phyloP scores from a whole-genome alignment of 257 asterid species.

The Salvia rosmarinus region DNA sequence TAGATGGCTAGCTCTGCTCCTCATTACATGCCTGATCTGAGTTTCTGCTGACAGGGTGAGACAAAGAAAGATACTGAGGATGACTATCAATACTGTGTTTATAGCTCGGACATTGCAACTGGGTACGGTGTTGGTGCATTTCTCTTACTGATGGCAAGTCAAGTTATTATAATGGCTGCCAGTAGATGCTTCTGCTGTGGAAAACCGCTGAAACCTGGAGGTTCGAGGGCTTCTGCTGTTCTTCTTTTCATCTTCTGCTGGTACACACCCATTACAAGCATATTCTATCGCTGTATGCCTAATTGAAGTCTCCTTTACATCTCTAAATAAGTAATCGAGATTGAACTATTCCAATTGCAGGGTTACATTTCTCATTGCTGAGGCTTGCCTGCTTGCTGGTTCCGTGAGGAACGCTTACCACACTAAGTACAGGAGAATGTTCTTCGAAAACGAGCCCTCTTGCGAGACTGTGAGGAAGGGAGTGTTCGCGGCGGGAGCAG shows the following conservation, averaged over 20 bases:
- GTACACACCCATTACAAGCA: slow-evolving; percentile 39
- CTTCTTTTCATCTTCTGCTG: slow-evolving; percentile 85
- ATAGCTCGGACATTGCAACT: slow-evolving; percentile 82
- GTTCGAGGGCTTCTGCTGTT: slow-evolving; percentile 88
- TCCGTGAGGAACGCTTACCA: slow-evolving; percentile 90
- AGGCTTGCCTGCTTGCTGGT: slow-evolving; percentile 85
- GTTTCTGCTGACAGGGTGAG: slow-evolving; percentile 48
- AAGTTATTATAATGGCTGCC: slow-evolving; percentile 68
- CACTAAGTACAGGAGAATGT: slow-evolving; percentile 62
- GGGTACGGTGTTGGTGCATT: slow-evolving; percentile 92
- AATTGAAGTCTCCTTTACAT: neutral
- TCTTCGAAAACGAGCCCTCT: slow-evolving; percentile 57
- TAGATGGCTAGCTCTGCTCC: neutral
- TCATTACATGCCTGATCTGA: slow-evolving; percentile 11
- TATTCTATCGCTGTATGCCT: neutral
- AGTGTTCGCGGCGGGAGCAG: slow-evolving; percentile 93
- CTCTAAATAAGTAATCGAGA: slow-evolving; percentile 17
- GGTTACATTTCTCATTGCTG: slow-evolving; percentile 76
- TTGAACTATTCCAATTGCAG: slow-evolving; percentile 42
- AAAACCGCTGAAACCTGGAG: slow-evolving; percentile 77
- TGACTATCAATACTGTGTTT: slow-evolving; percentile 54
- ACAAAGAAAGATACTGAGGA: slow-evolving; percentile 45
- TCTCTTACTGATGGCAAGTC: slow-evolving; percentile 74
- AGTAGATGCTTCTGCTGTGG: slow-evolving; percentile 94
- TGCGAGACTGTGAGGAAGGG: slow-evolving; percentile 93